These are phyloP conservation scores for Flaveria trinervia DNA, from an alignment of 129 eudicot species.

Conservation along the genomic window DNA sequence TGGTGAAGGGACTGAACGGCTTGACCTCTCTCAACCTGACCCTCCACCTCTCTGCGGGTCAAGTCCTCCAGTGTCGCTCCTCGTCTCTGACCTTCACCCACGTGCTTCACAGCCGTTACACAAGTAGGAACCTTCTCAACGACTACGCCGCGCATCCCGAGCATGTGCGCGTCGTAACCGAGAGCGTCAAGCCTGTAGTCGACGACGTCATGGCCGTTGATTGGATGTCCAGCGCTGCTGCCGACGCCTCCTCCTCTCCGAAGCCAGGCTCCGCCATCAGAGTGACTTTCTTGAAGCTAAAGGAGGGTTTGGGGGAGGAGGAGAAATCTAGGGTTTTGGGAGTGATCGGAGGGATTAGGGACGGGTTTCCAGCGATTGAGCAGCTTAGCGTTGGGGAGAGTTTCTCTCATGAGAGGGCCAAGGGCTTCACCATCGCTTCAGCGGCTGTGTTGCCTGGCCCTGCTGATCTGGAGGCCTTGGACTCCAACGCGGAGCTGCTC, in stretches of 20 bases:
- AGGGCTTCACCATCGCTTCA: conserved; percentile 68
- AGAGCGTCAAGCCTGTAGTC: conserved; percentile 47
- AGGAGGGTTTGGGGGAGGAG: conserved; percentile 47
- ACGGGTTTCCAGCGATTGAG: conserved; percentile 42
- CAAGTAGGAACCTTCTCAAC: conserved; percentile 43
- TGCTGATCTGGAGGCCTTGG: conserved; percentile 54
- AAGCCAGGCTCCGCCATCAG: conserved; percentile 68
- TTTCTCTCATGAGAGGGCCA: conserved; percentile 76
- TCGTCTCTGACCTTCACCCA: conserved; percentile 68
- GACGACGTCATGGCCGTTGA: conserved; percentile 85
- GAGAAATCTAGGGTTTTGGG: conserved; percentile 51
- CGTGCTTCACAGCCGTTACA: conserved; percentile 82
- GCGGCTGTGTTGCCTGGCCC: conserved; percentile 53
- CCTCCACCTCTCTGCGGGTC: conserved; percentile 56
- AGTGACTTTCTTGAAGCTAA: conserved; percentile 56
- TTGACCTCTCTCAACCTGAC: conserved; percentile 54
- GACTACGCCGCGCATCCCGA: conserved; percentile 58
- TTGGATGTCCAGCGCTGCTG: conserved; percentile 53
- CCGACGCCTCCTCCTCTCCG: conserved; percentile 9
- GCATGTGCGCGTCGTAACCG: conserved; percentile 54
- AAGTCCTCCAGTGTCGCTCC: conserved; percentile 42
- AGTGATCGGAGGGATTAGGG: conserved; percentile 54
- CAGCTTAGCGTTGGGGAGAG: conserved; percentile 66
- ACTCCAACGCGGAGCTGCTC: conserved; percentile 35
- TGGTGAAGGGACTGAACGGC: conserved; percentile 55